Base-by-base conservation (phyloP, 495 filamentous ascomycete genomes). In the Hamigera avellanea region DNA sequence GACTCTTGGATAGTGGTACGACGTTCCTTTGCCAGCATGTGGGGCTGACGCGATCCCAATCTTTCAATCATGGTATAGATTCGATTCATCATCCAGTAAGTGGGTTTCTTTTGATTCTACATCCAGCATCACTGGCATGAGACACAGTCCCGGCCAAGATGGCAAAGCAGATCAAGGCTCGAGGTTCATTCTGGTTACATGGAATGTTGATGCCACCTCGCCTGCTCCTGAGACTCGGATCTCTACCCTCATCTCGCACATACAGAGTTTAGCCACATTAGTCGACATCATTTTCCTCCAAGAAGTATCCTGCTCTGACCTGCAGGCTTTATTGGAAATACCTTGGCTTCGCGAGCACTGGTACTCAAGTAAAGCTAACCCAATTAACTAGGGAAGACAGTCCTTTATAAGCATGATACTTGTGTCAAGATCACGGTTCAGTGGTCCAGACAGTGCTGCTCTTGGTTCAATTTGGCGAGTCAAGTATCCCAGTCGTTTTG, bases 401-500 rank as follows among this genome's bases (percentile, higher is more conserved):
- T 21, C 36, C 0, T 51, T 48, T 33, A 27, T 23, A n/a, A 53
- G 36, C 2, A 32, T 48, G 14, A 53, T 41, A 1, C 41, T 53
- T 6, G 19, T 47, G 10, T 50, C 42, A 0, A 50, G 43, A 14
- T 2, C 37, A 33, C 42, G 38, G 0, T 45, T 48, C 38, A 14
- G 10, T 13, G 13, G 18, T 0, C n/a, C n/a, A n/a, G n/a, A n/a
- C n/a, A n/a, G n/a, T n/a, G n/a, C n/a, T n/a, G n/a, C 17, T 18
- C 27, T 46, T n/a, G 52, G 52, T 0, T 39, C 41, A 33, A 27
- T 48, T 8, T 53, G 49, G 49, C 31, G 44, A 9, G 46, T 45
- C 0, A 37, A 31, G 19, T 48, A 33, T 23, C 46, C 46, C 3
- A 50, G 43, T 26, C 39, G 38, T 10, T 55, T 48, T 26, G 38